Evolutionary conservation across 169 alveolate species (phyloP).

Genomic region (Perkinsus marinus): DNA sequence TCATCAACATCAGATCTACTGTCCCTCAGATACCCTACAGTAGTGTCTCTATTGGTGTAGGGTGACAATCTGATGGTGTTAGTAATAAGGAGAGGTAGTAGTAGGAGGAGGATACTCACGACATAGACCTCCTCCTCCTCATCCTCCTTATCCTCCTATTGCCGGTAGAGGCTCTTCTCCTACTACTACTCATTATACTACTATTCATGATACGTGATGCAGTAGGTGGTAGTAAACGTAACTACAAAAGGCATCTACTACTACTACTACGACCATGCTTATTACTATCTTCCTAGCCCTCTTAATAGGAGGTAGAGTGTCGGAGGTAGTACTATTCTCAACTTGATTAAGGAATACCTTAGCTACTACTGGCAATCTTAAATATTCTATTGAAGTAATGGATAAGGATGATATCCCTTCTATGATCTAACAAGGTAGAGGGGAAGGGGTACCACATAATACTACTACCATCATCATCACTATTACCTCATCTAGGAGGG

Average conservation of each 20-base stretch:
- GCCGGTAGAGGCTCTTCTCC: neutral
- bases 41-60: neutral
- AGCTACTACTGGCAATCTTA: neutral
- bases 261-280: neutral
- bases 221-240: neutral
- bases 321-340: neutral
- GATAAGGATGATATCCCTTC: neutral
- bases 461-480: neutral
- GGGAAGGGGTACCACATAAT: neutral
- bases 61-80: neutral
- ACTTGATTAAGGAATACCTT: neutral
- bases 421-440: neutral
- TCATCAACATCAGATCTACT: neutral
- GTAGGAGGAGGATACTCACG: too few species aligned
- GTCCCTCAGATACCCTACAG: neutral
- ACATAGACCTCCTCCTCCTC: neutral
- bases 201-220: neutral
- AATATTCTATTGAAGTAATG: neutral
- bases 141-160: neutral
- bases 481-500: neutral
- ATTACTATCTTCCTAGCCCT: neutral
- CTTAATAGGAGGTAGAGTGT: neutral
- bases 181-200: neutral
- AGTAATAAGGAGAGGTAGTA: too few species aligned
- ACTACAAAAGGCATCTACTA: neutral